Conservation (phyloP, 495 filamentous ascomycete species). For the Tuber aestivum region DNA sequence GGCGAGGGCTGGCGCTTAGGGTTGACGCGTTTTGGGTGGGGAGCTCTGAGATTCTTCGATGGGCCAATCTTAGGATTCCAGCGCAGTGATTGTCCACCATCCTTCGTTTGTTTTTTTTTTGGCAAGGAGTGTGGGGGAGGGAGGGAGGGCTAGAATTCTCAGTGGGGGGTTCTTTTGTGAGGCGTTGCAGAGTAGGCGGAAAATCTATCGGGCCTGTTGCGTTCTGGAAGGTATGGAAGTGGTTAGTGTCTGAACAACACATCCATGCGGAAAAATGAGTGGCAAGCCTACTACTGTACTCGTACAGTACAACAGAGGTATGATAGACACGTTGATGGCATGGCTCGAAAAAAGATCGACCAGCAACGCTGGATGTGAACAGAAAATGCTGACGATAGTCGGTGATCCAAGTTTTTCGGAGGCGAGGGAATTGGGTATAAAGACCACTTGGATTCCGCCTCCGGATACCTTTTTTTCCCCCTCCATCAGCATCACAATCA, state of each 20-base stretch:
- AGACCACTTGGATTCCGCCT: neutral
- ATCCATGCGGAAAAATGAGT: neutral
- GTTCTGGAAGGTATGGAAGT: neutral
- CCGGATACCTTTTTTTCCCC: neutral
- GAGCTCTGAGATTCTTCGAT: neutral
- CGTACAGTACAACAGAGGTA: too few relatives aligned
- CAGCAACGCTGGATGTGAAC: neutral
- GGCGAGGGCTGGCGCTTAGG: neutral
- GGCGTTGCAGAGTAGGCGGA: slow-evolving; percentile 1
- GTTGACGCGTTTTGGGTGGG: neutral
- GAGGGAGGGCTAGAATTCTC: neutral
- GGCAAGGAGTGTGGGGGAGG: neutral
- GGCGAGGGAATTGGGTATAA: neutral
- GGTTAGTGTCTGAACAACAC: slow-evolving; percentile 1
- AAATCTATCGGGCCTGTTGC: neutral
- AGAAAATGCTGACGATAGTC: neutral
- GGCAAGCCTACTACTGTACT: neutral
- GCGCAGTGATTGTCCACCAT: neutral
- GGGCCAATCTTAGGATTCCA: neutral
- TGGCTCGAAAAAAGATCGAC: neutral
- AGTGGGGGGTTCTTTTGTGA: neutral
- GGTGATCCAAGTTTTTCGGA: neutral
- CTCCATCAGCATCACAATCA: slow-evolving; percentile 5
- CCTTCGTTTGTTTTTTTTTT: neutral
- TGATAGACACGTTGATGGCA: neutral